Percentiles rank a stretch among this genome's conserved stretches.
phyloP scores from a whole-genome alignment of 768 basidiomycete species.

The Myochromella boudieri region DNA sequence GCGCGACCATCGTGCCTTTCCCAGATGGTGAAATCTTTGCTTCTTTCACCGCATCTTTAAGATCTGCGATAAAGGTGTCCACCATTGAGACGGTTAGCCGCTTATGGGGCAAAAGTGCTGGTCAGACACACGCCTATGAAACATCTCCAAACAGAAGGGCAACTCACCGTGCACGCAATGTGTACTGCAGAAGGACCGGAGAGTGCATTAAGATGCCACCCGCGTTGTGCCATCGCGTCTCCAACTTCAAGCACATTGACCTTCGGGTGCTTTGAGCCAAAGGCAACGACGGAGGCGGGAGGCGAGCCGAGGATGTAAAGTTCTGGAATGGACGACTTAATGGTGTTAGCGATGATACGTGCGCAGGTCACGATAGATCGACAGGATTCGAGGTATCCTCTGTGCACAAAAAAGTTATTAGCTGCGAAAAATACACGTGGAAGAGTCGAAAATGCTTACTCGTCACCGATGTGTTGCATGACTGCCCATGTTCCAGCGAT shows the following conservation, averaged over 20 bases:
- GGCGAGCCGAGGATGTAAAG: slow-evolving; percentile 90
- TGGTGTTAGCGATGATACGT: slow-evolving; percentile 64
- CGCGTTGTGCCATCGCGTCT: slow-evolving; percentile 79
- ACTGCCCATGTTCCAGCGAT: slow-evolving; percentile 97
- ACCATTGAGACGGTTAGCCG: slow-evolving; percentile 75
- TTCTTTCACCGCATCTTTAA: slow-evolving; percentile 74
- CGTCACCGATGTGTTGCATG: slow-evolving; percentile 88
- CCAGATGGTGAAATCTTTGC: slow-evolving; percentile 65
- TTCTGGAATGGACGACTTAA: slow-evolving; percentile 72
- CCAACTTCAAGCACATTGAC: slow-evolving; percentile 88
- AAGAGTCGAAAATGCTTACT: slow-evolving; percentile 46
- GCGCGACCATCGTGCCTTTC: slow-evolving; percentile 84
- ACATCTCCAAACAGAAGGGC: background rate
- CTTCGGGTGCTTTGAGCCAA: slow-evolving; percentile 60
- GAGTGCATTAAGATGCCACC: slow-evolving; percentile 92
- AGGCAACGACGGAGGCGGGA: slow-evolving; percentile 88
- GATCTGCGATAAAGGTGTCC: slow-evolving; percentile 80
- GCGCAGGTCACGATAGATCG: slow-evolving; percentile 76
- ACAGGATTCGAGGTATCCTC: slow-evolving; percentile 89
- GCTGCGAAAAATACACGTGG: slow-evolving; percentile 2
- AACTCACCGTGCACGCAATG: slow-evolving; percentile 87
- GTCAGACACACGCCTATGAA: background rate
- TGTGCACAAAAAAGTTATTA: slow-evolving; percentile 25
- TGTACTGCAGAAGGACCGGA: slow-evolving; percentile 81
- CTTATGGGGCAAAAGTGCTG: slow-evolving; percentile 34